phyloP scores from a whole-genome alignment of 2,329 filamentous ascomycete species.

The Venturia nashicola region DNA sequence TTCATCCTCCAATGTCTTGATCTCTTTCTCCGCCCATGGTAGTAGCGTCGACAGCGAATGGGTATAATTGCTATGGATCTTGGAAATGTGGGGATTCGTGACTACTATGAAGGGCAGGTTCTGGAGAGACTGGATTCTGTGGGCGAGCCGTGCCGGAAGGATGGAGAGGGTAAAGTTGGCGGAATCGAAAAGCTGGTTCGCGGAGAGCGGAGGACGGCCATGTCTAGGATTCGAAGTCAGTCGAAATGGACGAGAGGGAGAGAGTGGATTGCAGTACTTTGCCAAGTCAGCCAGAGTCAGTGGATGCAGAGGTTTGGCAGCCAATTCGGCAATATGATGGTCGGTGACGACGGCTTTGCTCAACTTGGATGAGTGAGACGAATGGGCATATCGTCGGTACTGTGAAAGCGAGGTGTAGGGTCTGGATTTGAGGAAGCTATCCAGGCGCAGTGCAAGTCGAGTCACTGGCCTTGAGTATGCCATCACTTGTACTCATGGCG shows the following conservation, averaged over 20 bases:
- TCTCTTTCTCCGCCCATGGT: slow-evolving; percentile 63
- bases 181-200: slow-evolving; percentile 68
- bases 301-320: slow-evolving; percentile 64
- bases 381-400: background rate
- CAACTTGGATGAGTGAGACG: slow-evolving; percentile 11
- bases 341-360: slow-evolving; percentile 41
- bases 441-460: slow-evolving; percentile 7
- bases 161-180: slow-evolving; percentile 94
- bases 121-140: slow-evolving; percentile 83
- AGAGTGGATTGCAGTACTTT: slow-evolving; percentile 41
- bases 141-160: slow-evolving; percentile 81
- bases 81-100: slow-evolving; percentile 87
- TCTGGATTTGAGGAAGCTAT: background rate
- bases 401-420: background rate
- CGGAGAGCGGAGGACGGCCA: slow-evolving; percentile 74
- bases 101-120: slow-evolving; percentile 97
- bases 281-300: slow-evolving; percentile 81
- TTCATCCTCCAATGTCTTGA: slow-evolving; percentile 73
- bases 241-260: slow-evolving; percentile 11
- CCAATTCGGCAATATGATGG: slow-evolving; percentile 67
- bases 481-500: slow-evolving; percentile 6
- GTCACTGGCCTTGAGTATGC: slow-evolving; percentile 9
- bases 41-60: slow-evolving; percentile 85
- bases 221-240: slow-evolving; percentile 32
- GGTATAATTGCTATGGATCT: slow-evolving; percentile 92